These are phyloP conservation scores for Rhododendron henanense DNA, from an alignment of 148 eudicot genomes.

Conservation along the genomic window DNA sequence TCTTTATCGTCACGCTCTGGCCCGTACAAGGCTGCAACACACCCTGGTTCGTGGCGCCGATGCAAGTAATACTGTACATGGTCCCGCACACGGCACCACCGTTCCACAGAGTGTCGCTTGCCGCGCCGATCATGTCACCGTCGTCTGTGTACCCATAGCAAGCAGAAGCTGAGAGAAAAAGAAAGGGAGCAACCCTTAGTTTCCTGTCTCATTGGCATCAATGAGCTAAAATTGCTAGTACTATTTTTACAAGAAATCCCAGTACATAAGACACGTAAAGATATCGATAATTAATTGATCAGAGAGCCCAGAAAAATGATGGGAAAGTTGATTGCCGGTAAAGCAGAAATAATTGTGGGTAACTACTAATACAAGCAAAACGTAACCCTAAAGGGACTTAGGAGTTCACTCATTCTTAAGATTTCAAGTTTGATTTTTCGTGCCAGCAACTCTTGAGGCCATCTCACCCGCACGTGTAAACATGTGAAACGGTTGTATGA, in stretches of 20 bases:
- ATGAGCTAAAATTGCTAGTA: too few species aligned
- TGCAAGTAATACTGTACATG: constrained; percentile 25
- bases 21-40: constrained; percentile 30
- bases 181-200: neutral
- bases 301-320: neutral
- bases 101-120: constrained; percentile 26
- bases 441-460: too few species aligned
- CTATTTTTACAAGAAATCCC: too few species aligned
- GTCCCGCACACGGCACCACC: constrained; percentile 30
- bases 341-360: neutral
- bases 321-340: neutral
- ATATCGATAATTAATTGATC: neutral
- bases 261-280: too few species aligned
- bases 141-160: constrained; percentile 12
- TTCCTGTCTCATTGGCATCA: neutral
- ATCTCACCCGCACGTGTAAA: too few species aligned
- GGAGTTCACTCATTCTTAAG: too few species aligned
- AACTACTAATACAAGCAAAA: too few species aligned
- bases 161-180: constrained; percentile 12
- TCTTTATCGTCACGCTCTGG: constrained; percentile 8
- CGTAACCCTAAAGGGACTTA: too few species aligned
- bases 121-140: constrained; percentile 26
- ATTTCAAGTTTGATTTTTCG: too few species aligned
- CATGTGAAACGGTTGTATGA: too few species aligned
- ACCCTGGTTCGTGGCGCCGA: constrained; percentile 20